Evolutionary conservation across 768 basidiomycete species (phyloP).

Genomic region (Baorangia bicolor): DNA sequence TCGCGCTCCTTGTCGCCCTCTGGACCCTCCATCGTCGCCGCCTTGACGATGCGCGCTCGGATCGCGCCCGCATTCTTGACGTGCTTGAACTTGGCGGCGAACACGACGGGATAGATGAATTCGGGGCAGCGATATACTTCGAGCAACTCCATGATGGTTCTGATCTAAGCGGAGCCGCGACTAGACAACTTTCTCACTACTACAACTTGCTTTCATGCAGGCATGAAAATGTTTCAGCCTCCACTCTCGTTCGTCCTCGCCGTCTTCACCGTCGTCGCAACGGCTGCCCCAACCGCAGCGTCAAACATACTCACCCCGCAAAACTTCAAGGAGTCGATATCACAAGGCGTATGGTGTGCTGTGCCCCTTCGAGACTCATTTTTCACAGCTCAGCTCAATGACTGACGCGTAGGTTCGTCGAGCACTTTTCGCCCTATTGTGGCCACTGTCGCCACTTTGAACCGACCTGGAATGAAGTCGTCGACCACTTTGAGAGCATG

Average conservation of each 20-base stretch:
- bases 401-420: slow-evolving; percentile 56
- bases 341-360: slow-evolving; percentile 60
- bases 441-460: slow-evolving; percentile 75
- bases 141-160: slow-evolving; percentile 38
- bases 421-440: slow-evolving; percentile 88
- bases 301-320: slow-evolving; percentile 50
- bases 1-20: slow-evolving; percentile 69
- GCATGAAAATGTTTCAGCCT: neutral
- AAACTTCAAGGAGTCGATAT: slow-evolving; percentile 52
- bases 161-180: slow-evolving; percentile 2
- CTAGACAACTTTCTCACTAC: neutral
- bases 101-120: slow-evolving; percentile 45
- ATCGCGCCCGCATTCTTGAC: slow-evolving; percentile 64
- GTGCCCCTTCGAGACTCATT: neutral
- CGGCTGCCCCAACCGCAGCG: slow-evolving; percentile 37
- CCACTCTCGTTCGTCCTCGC: slow-evolving; percentile 32
- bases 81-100: slow-evolving; percentile 63
- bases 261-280: slow-evolving; percentile 28
- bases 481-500: slow-evolving; percentile 47
- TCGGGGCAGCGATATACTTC: slow-evolving; percentile 57
- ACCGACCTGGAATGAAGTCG: slow-evolving; percentile 78
- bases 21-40: slow-evolving; percentile 56
- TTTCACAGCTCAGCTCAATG: neutral
- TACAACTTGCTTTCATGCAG: slow-evolving; percentile 2
- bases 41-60: slow-evolving; percentile 65